Percentiles rank a stretch among this genome's conserved stretches.
Conservation (phyloP, 305 asterid genomes). For the Fraxinus nigra region DNA sequence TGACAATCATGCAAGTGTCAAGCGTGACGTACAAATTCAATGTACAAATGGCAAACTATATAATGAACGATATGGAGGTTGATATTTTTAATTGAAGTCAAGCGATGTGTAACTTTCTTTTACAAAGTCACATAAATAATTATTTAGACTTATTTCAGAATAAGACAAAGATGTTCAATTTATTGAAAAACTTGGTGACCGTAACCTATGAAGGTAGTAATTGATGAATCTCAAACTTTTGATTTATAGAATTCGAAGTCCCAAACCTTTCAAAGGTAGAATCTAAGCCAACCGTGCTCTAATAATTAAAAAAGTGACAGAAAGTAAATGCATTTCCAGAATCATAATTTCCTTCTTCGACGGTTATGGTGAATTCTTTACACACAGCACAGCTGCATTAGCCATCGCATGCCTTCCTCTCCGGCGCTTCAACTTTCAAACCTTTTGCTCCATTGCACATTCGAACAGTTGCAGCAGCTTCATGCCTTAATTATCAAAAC, state of each 20-base stretch:
- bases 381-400: neutral
- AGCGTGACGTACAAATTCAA: too few relatives aligned
- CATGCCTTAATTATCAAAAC: conserved; percentile 39
- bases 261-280: neutral
- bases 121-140: neutral
- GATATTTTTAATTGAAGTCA: neutral
- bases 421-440: conserved; percentile 16
- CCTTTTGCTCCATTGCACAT: conserved; percentile 35
- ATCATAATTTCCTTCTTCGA: too few relatives aligned
- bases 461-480: conserved; percentile 41
- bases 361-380: neutral
- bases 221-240: neutral
- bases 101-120: neutral
- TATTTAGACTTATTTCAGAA: neutral
- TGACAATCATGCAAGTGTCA: too few relatives aligned
- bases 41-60: too few relatives aligned
- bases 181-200: neutral
- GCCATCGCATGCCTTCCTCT: conserved; percentile 15
- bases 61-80: neutral
- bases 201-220: neutral
- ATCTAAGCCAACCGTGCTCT: too few relatives aligned
- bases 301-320: too few relatives aligned
- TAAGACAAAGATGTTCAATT: neutral
- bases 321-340: too few relatives aligned
- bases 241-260: too few relatives aligned